phyloP scores from a whole-genome alignment of 192 early-diverging fungal species.

The Coemansia sp. region DNA sequence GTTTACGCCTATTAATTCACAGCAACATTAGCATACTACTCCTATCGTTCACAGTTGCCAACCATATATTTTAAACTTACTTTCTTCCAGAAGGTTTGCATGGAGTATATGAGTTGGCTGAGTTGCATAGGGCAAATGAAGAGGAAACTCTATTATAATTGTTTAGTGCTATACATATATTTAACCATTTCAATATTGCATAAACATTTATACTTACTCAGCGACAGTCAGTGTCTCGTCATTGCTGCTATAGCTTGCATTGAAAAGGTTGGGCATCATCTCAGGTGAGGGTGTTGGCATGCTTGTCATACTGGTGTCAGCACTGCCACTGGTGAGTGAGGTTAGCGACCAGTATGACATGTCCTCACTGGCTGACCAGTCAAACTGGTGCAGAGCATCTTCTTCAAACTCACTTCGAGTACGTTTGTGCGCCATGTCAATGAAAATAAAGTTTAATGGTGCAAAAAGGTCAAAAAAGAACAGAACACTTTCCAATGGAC shows the following conservation, averaged over 20 bases:
- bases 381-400: conserved; percentile 11
- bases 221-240: conserved; percentile 12
- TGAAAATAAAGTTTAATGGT: too few species aligned
- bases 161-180: neutral
- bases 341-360: conserved; percentile 23
- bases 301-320: conserved; percentile 6
- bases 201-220: conserved; percentile 6
- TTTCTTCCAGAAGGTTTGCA: neutral
- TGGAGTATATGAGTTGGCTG: neutral
- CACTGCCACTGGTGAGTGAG: conserved; percentile 21
- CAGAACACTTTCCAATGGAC: too few species aligned
- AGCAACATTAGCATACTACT: too few species aligned
- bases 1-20: neutral
- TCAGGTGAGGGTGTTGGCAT: conserved; percentile 22
- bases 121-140: neutral
- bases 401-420: conserved; percentile 4
- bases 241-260: conserved; percentile 15
- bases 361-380: conserved; percentile 22
- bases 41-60: neutral
- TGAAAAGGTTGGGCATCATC: neutral
- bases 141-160: neutral
- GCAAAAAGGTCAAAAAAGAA: too few species aligned
- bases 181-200: neutral
- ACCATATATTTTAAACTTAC: neutral
- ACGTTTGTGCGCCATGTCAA: conserved; percentile 9